A percentile compares a stretch with the other conserved stretches of the same genome.
Evolutionary conservation across 768 basidiomycete species (phyloP).

Genomic region (Boletellus sp.): DNA sequence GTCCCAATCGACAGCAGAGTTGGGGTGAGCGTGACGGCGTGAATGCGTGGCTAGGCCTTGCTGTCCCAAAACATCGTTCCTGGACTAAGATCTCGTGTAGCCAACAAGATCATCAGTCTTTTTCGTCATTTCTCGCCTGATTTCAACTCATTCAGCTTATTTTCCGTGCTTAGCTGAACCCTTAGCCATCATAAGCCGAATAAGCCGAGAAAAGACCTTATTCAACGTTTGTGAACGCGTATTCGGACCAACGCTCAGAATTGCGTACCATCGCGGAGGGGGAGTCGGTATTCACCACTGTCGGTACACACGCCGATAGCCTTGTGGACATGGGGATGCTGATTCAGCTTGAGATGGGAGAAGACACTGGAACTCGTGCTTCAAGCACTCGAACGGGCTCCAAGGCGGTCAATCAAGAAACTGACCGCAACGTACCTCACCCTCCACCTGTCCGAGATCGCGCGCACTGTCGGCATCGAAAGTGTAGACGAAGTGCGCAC

Average conservation of each 20-base stretch:
- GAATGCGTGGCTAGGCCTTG: too few species aligned
- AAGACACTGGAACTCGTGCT: conserved; percentile 66
- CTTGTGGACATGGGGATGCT: conserved; percentile 1
- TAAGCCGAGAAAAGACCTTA: too few species aligned
- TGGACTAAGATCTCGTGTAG: too few species aligned
- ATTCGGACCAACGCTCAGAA: conserved; percentile 50
- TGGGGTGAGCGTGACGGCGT: too few species aligned
- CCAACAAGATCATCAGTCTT: too few species aligned
- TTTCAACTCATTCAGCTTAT: too few species aligned
- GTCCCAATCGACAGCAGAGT: too few species aligned
- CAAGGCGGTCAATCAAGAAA: conserved; percentile 74
- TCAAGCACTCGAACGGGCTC: conserved; percentile 65
- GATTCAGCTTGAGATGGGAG: conserved; percentile 46
- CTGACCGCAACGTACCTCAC: conserved; percentile 83
- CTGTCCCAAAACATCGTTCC: too few species aligned
- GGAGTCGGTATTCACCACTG: conserved; percentile 51
- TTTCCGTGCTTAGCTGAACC: too few species aligned
- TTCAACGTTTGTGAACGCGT: conserved; percentile 56
- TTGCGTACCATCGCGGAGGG: conserved; percentile 51
- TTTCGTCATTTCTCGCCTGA: too few species aligned
- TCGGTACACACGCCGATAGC: conserved; percentile 28
- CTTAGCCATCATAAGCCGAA: too few species aligned
- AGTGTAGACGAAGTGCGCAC: conserved; percentile 52
- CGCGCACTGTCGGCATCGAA: conserved; percentile 40
- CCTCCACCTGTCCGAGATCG: conserved; percentile 70